A percentile compares a stretch with the other conserved stretches of the same genome.
Conservation (phyloP, 2,329 filamentous ascomycete genomes). For the Camillea tinctor region DNA sequence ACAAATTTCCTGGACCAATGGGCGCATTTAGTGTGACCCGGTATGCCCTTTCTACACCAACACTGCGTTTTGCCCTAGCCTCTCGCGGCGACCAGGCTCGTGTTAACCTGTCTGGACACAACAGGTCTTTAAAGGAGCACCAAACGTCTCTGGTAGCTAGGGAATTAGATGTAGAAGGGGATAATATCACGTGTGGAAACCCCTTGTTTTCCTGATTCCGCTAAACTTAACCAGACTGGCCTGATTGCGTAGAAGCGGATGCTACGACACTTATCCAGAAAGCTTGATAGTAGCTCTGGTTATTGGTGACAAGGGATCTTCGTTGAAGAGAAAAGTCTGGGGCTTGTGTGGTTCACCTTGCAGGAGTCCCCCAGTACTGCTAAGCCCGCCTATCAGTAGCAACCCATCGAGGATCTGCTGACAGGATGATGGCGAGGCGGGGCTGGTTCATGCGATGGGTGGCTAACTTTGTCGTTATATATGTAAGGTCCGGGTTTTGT, state of each 20-base stretch:
- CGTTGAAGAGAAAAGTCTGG: slow-evolving; percentile 27
- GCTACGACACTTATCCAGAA: slow-evolving; percentile 24
- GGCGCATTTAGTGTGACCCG: slow-evolving; percentile 18
- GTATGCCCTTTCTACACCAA: slow-evolving; percentile 22
- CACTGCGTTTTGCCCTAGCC: slow-evolving; percentile 17
- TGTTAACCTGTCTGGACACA: slow-evolving; percentile 21
- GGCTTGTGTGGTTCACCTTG: slow-evolving; percentile 28
- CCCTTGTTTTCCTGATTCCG: slow-evolving; percentile 9
- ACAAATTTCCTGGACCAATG: slow-evolving; percentile 23
- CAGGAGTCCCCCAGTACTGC: slow-evolving; percentile 23
- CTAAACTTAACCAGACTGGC: slow-evolving; percentile 18
- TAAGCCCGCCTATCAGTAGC: slow-evolving; percentile 27
- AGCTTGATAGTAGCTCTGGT: slow-evolving; percentile 21
- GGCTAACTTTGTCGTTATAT: slow-evolving; percentile 4
- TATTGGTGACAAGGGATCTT: slow-evolving; percentile 21
- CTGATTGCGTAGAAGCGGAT: slow-evolving; percentile 19
- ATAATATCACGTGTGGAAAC: slow-evolving; percentile 17
- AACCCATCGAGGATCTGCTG: slow-evolving; percentile 31
- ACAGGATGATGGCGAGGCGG: slow-evolving; percentile 32
- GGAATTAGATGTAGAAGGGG: slow-evolving; percentile 18
- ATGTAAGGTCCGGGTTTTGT: slow-evolving; percentile 1
- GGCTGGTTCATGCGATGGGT: slow-evolving; percentile 28
- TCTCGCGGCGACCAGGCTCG: slow-evolving; percentile 20
- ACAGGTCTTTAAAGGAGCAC: slow-evolving; percentile 21
- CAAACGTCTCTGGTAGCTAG: slow-evolving; percentile 16